A percentile compares a stretch with the other conserved stretches of the same genome.
Evolutionary conservation across 83 land plant genomes (phyloP).

Genomic region (Picea mariana): DNA sequence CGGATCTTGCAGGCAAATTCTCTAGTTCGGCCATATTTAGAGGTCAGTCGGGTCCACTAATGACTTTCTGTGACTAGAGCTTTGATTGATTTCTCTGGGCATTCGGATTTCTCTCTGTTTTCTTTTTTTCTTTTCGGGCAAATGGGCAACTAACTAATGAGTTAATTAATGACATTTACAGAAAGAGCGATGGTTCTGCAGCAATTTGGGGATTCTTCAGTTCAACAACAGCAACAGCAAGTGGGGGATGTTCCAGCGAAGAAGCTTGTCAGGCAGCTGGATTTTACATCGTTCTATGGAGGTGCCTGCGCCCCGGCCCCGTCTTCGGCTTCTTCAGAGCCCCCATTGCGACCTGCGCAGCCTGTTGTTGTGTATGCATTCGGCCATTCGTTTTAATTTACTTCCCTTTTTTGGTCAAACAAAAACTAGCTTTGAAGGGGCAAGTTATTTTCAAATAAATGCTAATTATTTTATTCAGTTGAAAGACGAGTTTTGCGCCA

Average conservation of each 20-base stretch:
- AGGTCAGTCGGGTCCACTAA: background rate
- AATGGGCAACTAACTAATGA: background rate
- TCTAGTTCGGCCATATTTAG: background rate
- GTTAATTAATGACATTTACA: background rate
- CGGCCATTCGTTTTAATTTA: no score
- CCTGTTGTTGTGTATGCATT: conserved; percentile 7
- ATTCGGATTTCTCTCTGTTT: background rate
- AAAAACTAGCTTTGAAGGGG: no score
- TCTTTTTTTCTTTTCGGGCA: background rate
- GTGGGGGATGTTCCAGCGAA: conserved; percentile 6
- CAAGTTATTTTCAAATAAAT: no score
- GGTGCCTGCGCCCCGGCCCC: background rate
- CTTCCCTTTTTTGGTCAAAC: no score
- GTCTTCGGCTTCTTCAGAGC: conserved; percentile 4
- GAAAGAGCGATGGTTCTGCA: background rate
- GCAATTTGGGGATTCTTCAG: conserved; percentile 1
- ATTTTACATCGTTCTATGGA: conserved; percentile 11
- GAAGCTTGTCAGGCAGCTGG: conserved; percentile 21
- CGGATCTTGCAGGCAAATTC: conserved; percentile 3
- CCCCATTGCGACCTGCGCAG: background rate
- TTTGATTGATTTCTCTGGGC: background rate
- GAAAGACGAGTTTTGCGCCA: no score
- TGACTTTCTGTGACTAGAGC: background rate
- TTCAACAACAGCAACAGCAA: conserved; percentile 16
- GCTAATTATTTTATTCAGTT: no score